Evolutionary conservation across 2,329 filamentous ascomycete species (phyloP).

Genomic region (Ceratocystis alfenasii): DNA sequence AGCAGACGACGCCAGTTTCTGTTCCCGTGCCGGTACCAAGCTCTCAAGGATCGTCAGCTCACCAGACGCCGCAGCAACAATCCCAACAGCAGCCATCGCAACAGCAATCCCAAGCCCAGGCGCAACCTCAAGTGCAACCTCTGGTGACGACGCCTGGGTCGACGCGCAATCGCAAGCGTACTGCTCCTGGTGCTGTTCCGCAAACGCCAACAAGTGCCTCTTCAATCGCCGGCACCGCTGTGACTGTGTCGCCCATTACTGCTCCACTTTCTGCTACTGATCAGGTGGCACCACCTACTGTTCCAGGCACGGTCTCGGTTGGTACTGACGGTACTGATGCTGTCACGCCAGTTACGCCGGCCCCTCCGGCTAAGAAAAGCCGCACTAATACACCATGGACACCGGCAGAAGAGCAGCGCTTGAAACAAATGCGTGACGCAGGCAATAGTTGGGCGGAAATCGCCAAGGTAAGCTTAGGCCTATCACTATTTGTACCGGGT

Average conservation of each 20-base stretch:
- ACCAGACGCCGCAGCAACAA: slow-evolving; percentile 24
- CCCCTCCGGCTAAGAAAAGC: slow-evolving; percentile 61
- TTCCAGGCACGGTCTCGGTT: slow-evolving; percentile 25
- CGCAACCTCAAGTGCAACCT: slow-evolving; percentile 27
- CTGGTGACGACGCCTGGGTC: background rate
- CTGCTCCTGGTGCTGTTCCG: slow-evolving; percentile 32
- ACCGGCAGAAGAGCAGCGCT: slow-evolving; percentile 75
- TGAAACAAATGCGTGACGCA: slow-evolving; percentile 88
- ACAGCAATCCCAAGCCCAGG: slow-evolving; percentile 29
- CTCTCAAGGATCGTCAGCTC: slow-evolving; percentile 25
- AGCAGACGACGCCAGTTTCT: slow-evolving; percentile 7
- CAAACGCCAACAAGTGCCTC: slow-evolving; percentile 22
- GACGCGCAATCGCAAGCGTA: slow-evolving; percentile 34
- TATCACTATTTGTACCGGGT: background rate
- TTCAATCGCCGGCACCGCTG: slow-evolving; percentile 26
- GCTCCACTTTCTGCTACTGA: slow-evolving; percentile 26
- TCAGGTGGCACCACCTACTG: slow-evolving; percentile 28
- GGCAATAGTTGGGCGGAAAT: slow-evolving; percentile 97
- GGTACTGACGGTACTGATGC: background rate
- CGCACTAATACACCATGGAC: slow-evolving; percentile 99
- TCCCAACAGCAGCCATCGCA: slow-evolving; percentile 27
- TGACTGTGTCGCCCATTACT: slow-evolving; percentile 30
- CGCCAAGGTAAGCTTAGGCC: slow-evolving; percentile 70
- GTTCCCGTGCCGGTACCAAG: slow-evolving; percentile 23
- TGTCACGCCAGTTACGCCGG: slow-evolving; percentile 21